Evolutionary conservation across 2,329 filamentous ascomycete genomes (phyloP), one percentile per base, ranked within the genome.

Genomic region (Xylaria sp.): DNA sequence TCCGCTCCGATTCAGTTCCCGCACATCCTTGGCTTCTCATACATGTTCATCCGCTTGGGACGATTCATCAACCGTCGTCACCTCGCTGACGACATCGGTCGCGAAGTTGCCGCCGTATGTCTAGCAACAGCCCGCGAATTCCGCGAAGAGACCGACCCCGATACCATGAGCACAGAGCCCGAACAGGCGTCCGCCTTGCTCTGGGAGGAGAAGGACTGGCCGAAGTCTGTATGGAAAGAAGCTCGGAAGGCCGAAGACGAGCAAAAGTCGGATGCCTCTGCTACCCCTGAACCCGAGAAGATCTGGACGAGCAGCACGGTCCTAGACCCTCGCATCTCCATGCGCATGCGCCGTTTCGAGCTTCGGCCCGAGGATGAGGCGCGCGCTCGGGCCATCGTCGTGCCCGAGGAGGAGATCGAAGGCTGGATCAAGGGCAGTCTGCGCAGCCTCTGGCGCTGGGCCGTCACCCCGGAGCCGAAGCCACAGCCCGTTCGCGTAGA

Each of bases 1-100:
- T 86, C 88, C 4, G 79, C 83, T 23, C 81, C 89, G 11, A 82
- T 99, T 61, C 79, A 84, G 48, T 90, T 96, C 74, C 93, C 93
- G 0, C 93, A 97, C 73, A 83, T 97, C 60, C 87, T 99, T 35
- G 94, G 94, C 61, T 96, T 99, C 79, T 78, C 90, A 63, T 93
- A 94, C 76, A 97, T 93, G 2, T 90, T 92, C 0, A 89, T 87
- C 65, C 88, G 94, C 61, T 80, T 97, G 62, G 89, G 89, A 70
- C 89, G 94, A 65, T 99, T 92, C 81, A 80, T 99, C 62, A 96
- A 88, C 73, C 87, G 88, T 62, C 88, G 94, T 57, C 77, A 84
- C 63, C 81, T 96, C n/a, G 93, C 93, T 64, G 93, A 99, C 71
- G 82, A 87, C 51, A 86, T 97, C 61, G 94, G 94, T 55, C 87